Evolutionary conservation across 1,284 basidiomycete genomes (phyloP).

Genomic region (Sanghuangporus baumii): DNA sequence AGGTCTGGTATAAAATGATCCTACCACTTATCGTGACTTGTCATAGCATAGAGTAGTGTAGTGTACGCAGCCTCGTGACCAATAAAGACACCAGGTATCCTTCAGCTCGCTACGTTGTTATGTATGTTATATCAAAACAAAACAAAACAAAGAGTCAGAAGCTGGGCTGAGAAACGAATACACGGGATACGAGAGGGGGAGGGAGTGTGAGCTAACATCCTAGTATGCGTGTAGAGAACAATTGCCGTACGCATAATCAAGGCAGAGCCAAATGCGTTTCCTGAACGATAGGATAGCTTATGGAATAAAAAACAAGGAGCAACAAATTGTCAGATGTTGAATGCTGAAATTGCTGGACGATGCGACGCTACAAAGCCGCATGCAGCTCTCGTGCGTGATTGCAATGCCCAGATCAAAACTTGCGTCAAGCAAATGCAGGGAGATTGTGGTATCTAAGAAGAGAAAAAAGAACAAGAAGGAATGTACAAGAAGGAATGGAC

Average conservation of each 20-base stretch:
- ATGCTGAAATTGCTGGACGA: background rate
- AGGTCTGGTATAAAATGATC: background rate
- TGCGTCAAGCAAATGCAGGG: constrained; percentile 7
- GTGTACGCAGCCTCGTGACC: background rate
- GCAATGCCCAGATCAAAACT: background rate
- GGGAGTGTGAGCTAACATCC: background rate
- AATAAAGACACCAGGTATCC: background rate
- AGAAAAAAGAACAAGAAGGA: background rate
- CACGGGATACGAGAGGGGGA: background rate
- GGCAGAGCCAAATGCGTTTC: constrained; percentile 1
- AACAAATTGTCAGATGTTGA: background rate
- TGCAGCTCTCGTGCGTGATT: background rate
- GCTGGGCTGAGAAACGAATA: background rate
- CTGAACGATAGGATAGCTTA: constrained; percentile 7
- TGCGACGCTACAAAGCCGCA: background rate
- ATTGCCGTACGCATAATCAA: background rate
- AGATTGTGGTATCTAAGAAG: background rate
- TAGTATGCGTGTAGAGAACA: background rate
- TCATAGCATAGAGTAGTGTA: background rate
- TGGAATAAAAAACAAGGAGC: background rate
- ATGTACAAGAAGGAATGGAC: constrained; percentile 2
- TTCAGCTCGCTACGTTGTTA: background rate
- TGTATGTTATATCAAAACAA: background rate
- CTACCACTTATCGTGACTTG: background rate
- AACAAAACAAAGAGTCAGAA: background rate